Evolutionary conservation across 2,329 filamentous ascomycete species (phyloP), one percentile per base, ranked within the genome.

Genomic region (Colletotrichum trifolii): DNA sequence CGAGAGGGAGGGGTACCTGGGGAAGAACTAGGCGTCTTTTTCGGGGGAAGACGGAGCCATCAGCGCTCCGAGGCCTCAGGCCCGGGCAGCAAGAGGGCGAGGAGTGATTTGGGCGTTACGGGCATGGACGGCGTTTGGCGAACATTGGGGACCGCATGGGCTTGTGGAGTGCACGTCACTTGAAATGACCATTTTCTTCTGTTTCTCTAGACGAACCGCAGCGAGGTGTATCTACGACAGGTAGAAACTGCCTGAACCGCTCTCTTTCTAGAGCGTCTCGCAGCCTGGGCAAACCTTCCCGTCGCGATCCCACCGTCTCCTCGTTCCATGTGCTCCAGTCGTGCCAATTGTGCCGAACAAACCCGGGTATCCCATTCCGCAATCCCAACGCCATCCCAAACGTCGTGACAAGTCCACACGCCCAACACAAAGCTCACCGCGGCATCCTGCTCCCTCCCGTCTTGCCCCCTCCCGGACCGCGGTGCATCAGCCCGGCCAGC

Each of bases 1-100:
- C 77, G 95, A 98, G 82, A 84, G 96, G 75, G 96, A 99, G 83
- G 90, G 90, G 67, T 91, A 93, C 72, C 76, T 97, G 71, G 90
- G 88, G 64, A 88, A 90, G 79, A 79, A 73, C 58, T 83, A 68
- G 57, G 25, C 25, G 25, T 25, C 25, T 25, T 25, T 25, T 25
- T 4, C 3, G 7, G 60, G 4, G 43, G 53, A 34, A 48, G 35
- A 34, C 47, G 11, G 66, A 49, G 56, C 4, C 15, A 35, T 3
- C 34, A 34, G 45, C 33, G 12, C 13, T 43, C 33, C 58, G 34
- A 35, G 25, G 25, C 25, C 25, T 25, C 4, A 25, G 25, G 25
- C 25, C 25, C 25, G 25, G 25, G 25, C 25, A 25, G 25, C 25
- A 25, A 4, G 25, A 25, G 25, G 25, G 25, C 4, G 25, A 25